Conservation (phyloP, 2,329 filamentous ascomycete species). For the Diaporthe velutina region DNA sequence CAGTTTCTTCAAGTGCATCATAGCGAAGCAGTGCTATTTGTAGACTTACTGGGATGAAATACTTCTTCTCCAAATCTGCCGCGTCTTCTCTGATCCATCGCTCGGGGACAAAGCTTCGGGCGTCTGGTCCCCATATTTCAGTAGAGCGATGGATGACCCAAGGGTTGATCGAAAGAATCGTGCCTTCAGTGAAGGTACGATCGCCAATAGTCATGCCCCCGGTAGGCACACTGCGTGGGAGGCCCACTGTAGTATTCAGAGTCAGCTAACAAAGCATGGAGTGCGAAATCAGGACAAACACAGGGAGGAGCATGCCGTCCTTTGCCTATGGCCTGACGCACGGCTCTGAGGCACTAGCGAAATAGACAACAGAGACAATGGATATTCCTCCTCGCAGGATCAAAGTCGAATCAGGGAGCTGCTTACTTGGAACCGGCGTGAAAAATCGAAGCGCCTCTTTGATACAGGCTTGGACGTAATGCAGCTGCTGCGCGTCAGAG, state of each 20-base stretch:
- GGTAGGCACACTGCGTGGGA: conserved; percentile 45
- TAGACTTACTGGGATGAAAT: conserved; percentile 42
- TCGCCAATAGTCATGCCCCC: conserved; percentile 46
- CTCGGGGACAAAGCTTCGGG: conserved; percentile 42
- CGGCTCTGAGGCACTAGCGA: no score
- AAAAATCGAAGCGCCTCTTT: conserved; percentile 50
- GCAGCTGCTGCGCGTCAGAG: conserved; percentile 47
- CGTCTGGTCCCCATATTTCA: conserved; percentile 44
- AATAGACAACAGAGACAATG: not conserved
- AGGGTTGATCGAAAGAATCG: conserved; percentile 43
- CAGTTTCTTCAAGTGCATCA: not conserved
- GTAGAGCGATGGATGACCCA: conserved; percentile 47
- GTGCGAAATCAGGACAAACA: not conserved
- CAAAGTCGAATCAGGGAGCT: not conserved
- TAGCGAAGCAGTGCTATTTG: not conserved
- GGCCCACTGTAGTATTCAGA: conserved; percentile 35
- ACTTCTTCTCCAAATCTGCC: conserved; percentile 40
- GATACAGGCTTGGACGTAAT: conserved; percentile 51
- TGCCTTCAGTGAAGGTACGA: conserved; percentile 46
- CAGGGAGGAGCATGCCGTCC: not conserved
- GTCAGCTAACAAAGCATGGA: not conserved
- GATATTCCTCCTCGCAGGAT: not conserved
- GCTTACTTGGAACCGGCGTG: conserved; percentile 43
- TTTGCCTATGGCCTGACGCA: not conserved
- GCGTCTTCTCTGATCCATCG: conserved; percentile 42